Evolutionary conservation across 257 asterid species (phyloP), one percentile per base, ranked within the genome.

Genomic region (Primulina eburnea): DNA sequence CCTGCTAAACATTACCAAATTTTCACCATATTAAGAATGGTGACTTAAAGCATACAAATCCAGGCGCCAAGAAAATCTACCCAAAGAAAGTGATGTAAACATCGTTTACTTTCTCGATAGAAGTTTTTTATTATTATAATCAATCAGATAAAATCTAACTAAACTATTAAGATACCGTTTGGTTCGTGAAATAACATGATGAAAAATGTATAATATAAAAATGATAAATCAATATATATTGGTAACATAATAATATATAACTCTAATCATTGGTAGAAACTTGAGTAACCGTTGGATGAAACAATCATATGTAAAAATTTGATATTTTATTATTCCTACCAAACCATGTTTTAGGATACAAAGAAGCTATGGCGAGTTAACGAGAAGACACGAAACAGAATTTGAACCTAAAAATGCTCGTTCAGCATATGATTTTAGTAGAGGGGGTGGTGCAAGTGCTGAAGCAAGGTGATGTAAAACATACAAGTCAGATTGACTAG

Each of bases 1-100:
- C 97, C 98, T 90, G 98, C 82, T 88, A 71, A 82, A 70, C 86
- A 82, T 75, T 82, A 69, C 81, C 87, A 87, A 81, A 81, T 84
- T 78, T 78, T 82, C 88, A 83, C 92, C 89, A 83, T 85, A 90
- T 79, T 83, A 72, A 86, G 92, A 83, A 86, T 76, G 88, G 86
- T 73, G 82, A 65, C 74, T 68, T 30, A 47, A 71, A 12, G 62
- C 58, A 69, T 52, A 69, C 65, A 67, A 62, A 69, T 37, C 14
- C 71, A 67, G 68, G 61, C 73, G 78, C 56, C 28, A 21, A 60
- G 73, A 61, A 20, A 43, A 21, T 14, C 4, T 7, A 20, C 2
- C 67, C 32, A 56, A 35, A 67, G 64, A 35, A 64, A 24, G 20
- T 38, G n/a, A 53, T 53, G 20, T 52, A 61, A 20, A 37, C 40